Evolutionary conservation across 495 filamentous ascomycete species (phyloP).

Genomic region (Parmelia sp.): DNA sequence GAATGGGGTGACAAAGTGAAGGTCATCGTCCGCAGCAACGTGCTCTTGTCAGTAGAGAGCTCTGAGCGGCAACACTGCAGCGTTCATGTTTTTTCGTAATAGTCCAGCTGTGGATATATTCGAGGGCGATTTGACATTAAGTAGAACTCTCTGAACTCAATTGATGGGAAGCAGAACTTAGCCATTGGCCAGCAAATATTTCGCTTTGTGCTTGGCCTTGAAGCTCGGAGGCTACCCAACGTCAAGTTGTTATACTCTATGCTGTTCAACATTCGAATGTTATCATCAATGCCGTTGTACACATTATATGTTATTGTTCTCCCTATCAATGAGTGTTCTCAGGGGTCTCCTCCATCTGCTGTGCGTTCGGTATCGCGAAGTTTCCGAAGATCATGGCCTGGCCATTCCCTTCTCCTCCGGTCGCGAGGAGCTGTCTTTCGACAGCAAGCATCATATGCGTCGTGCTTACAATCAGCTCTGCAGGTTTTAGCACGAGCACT

Average conservation of each 20-base stretch:
- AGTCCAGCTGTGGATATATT: background rate
- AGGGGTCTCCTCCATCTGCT: background rate
- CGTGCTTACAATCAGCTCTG: constrained; percentile 57
- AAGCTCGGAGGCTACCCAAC: background rate
- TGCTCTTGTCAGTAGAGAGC: background rate
- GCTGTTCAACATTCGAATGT: background rate
- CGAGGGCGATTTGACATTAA: background rate
- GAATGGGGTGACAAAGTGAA: background rate
- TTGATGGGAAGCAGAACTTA: background rate
- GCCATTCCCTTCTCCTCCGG: constrained; percentile 40
- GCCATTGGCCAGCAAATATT: background rate
- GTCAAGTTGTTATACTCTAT: background rate
- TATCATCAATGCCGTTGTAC: background rate
- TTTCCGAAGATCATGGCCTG: constrained; percentile 56
- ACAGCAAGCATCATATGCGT: constrained; percentile 51
- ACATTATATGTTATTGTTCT: background rate
- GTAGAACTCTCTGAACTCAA: background rate
- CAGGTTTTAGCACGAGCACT: constrained; percentile 16
- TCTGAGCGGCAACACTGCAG: background rate
- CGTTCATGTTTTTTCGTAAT: background rate
- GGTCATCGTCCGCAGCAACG: background rate
- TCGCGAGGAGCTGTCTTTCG: constrained; percentile 50
- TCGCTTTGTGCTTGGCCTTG: background rate
- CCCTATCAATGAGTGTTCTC: background rate
- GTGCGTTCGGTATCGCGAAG: constrained; percentile 27